Evolutionary conservation across 83 land plant species (phyloP).

Genomic region (Picea mariana): DNA sequence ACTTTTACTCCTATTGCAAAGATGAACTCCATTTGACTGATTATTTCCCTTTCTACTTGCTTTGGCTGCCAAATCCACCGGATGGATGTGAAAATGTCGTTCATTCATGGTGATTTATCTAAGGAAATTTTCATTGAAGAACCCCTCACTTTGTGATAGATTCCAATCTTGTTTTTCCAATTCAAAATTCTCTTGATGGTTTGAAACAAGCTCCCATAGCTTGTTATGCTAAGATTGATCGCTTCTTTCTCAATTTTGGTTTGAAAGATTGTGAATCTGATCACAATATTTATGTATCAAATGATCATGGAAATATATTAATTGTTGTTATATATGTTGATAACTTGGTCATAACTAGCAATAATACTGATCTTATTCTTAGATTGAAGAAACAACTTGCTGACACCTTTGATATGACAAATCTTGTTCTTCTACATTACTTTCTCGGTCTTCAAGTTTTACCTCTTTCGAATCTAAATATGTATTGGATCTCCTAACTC

Average conservation of each 20-base stretch:
- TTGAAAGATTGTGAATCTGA: background rate
- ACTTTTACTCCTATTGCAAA: background rate
- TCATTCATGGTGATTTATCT: background rate
- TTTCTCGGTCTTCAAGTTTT: too few species aligned
- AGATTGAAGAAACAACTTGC: too few species aligned
- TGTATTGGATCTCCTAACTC: too few species aligned
- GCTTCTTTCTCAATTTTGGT: background rate
- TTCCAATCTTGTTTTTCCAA: background rate
- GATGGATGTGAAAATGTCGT: background rate
- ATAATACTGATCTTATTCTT: too few species aligned
- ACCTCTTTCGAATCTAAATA: too few species aligned
- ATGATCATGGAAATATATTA: too few species aligned
- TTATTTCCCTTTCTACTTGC: background rate
- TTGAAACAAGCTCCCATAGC: background rate
- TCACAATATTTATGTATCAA: too few species aligned
- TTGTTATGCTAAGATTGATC: constrained; percentile 14
- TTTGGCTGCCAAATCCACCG: background rate
- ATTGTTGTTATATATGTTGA: too few species aligned
- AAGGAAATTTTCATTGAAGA: background rate
- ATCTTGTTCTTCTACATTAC: too few species aligned
- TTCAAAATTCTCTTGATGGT: background rate
- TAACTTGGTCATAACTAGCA: too few species aligned
- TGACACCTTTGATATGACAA: too few species aligned
- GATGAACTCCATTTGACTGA: background rate
- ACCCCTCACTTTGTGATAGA: background rate